Percentiles rank a stretch among this genome's conserved stretches.
phyloP scores from a whole-genome alignment of 495 filamentous ascomycete genomes.

The Hypoxylon rickii region DNA sequence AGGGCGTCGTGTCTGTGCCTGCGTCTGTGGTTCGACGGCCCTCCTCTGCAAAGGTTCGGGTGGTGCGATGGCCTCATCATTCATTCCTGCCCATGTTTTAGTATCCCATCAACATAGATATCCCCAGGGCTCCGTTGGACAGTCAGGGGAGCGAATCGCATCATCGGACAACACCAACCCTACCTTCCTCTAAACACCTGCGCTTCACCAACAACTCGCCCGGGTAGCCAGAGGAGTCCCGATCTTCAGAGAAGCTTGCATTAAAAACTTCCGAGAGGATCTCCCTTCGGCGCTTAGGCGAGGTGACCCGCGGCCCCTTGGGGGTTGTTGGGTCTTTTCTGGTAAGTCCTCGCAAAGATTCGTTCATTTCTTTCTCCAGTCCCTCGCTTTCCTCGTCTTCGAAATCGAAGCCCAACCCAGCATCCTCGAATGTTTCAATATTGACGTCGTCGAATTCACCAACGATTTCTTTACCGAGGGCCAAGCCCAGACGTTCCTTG shows the following conservation, averaged over 20 bases:
- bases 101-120: conserved; percentile 19
- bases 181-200: conserved; percentile 26
- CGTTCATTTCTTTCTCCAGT: neutral
- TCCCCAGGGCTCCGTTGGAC: conserved; percentile 4
- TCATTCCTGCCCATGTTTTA: conserved; percentile 20
- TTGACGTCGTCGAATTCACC: conserved; percentile 39
- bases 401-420: neutral
- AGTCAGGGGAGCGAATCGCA: conserved; percentile 2
- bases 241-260: conserved; percentile 34
- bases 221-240: conserved; percentile 12
- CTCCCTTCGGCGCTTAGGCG: conserved; percentile 21
- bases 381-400: neutral
- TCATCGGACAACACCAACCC: conserved; percentile 33
- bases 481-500: conserved; percentile 52
- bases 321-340: neutral
- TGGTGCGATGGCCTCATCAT: neutral
- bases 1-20: neutral
- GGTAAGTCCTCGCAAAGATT: neutral
- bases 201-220: conserved; percentile 23
- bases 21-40: no score
- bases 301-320: neutral
- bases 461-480: conserved; percentile 47
- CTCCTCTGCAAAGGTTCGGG: neutral
- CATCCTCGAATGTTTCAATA: conserved; percentile 45
- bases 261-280: conserved; percentile 33